Percentiles rank a stretch among this genome's conserved stretches.
Evolutionary conservation across 1,284 basidiomycete species (phyloP).

Genomic region (Leccinum angustisporum): DNA sequence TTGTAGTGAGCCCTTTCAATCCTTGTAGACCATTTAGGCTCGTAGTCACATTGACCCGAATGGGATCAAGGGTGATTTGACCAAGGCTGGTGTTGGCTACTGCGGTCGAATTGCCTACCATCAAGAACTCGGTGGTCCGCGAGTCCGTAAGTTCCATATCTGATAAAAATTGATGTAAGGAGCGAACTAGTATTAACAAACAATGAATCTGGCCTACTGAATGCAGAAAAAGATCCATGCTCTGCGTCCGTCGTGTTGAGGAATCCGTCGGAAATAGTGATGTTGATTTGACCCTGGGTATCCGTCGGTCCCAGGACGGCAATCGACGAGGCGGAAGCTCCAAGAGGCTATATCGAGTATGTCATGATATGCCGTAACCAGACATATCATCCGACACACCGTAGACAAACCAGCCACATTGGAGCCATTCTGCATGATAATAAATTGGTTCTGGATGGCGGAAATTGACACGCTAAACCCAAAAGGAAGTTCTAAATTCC

Average conservation of each 20-base stretch:
- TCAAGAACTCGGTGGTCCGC: slow-evolving; percentile 49
- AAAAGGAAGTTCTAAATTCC: slow-evolving; percentile 61
- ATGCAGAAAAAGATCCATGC: slow-evolving; percentile 53
- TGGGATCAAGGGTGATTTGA: slow-evolving; percentile 67
- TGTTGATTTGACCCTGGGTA: slow-evolving; percentile 67
- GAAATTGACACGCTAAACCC: slow-evolving; percentile 71
- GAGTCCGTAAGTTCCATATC: slow-evolving; percentile 53
- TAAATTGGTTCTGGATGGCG: slow-evolving; percentile 67
- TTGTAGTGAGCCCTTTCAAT: slow-evolving; percentile 56
- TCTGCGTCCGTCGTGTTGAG: slow-evolving; percentile 51
- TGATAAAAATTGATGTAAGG: slow-evolving; percentile 25
- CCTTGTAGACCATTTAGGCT: slow-evolving; percentile 65
- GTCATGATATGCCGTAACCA: slow-evolving; percentile 9
- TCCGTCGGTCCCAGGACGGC: slow-evolving; percentile 50
- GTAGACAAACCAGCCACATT: slow-evolving; percentile 57
- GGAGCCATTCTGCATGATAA: slow-evolving; percentile 52
- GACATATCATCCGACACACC: slow-evolving; percentile 36
- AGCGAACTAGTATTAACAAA: not conserved
- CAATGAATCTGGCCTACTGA: slow-evolving; percentile 44
- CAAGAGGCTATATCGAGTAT: slow-evolving; percentile 45
- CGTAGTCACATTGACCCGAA: slow-evolving; percentile 75
- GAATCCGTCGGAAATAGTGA: slow-evolving; percentile 58
- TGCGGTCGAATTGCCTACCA: slow-evolving; percentile 65
- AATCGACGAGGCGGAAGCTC: slow-evolving; percentile 59
- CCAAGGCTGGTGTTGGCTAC: slow-evolving; percentile 71